Conservation (phyloP, 495 filamentous ascomycete species). For the Hyaloscypha hepaticicola region DNA sequence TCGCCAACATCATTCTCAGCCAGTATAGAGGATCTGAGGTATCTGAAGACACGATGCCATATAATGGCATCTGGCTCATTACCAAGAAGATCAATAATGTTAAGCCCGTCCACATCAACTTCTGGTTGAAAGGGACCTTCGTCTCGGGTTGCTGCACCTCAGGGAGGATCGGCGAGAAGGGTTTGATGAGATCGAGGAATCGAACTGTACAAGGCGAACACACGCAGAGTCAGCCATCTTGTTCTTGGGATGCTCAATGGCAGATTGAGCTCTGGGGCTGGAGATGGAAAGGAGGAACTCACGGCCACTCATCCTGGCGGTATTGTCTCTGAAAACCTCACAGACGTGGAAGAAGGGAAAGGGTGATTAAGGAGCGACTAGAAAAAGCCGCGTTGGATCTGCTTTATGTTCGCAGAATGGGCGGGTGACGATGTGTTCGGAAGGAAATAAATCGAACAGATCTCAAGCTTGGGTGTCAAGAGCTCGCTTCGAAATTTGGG, state of each 20-base stretch:
- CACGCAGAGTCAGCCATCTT: conserved; percentile 30
- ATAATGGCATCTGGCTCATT: conserved; percentile 99
- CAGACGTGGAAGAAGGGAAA: conserved; percentile 33
- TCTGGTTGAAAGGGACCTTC: conserved; percentile 97
- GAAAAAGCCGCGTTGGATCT: conserved; percentile 24
- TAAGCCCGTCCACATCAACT: conserved; percentile 99
- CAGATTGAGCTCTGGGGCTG: conserved; percentile 16
- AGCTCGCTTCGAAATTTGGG: conserved; percentile 27
- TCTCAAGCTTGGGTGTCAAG: conserved; percentile 17
- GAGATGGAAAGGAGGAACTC: conserved; percentile 35
- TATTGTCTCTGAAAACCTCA: conserved; percentile 32
- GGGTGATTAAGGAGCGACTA: conserved; percentile 29
- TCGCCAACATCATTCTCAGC: conserved; percentile 99
- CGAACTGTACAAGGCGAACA: conserved; percentile 63
- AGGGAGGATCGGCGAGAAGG: conserved; percentile 97
- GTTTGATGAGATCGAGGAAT: conserved; percentile 99
- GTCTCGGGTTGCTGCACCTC: conserved; percentile 97
- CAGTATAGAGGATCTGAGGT: conserved; percentile 98
- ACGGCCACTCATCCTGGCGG: conserved; percentile 59
- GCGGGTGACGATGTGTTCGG: conserved; percentile 28
- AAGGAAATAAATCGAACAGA: conserved; percentile 30
- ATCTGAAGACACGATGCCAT: conserved; percentile 95
- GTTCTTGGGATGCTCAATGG: conserved; percentile 15
- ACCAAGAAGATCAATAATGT: conserved; percentile 98
- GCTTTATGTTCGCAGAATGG: conserved; percentile 30